These are phyloP conservation scores for Aureoboletus auriporus DNA, from an alignment of 768 basidiomycete genomes.

Conservation along the genomic window DNA sequence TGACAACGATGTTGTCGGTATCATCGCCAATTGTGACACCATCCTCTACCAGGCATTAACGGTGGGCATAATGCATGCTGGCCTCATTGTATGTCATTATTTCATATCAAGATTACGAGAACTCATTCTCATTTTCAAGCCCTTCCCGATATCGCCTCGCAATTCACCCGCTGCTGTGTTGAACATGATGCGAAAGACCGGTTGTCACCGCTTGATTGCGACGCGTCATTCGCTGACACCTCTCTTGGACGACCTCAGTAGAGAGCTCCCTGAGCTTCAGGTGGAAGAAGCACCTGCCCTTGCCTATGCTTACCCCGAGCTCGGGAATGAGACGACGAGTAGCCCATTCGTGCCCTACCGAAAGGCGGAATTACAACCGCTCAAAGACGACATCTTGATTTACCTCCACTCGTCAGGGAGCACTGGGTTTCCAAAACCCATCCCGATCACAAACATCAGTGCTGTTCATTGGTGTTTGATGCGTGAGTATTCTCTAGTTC, in stretches of 20 bases:
- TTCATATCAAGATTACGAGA: neutral
- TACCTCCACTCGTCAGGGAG: constrained; percentile 49
- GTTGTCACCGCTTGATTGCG: constrained; percentile 36
- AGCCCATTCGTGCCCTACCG: constrained; percentile 5
- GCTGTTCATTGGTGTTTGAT: constrained; percentile 31
- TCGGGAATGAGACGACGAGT: neutral
- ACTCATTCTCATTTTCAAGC: constrained; percentile 14
- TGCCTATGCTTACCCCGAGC: constrained; percentile 6
- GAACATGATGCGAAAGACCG: constrained; percentile 33
- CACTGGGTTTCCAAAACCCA: constrained; percentile 42
- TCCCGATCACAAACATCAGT: constrained; percentile 32
- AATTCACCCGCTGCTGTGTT: constrained; percentile 33
- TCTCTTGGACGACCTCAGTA: constrained; percentile 29
- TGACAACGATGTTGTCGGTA: constrained; percentile 33
- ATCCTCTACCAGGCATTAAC: constrained; percentile 41
- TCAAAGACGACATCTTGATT: constrained; percentile 21
- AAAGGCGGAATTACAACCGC: neutral
- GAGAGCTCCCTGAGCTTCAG: constrained; percentile 14
- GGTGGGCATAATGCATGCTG: constrained; percentile 28
- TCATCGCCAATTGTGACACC: constrained; percentile 37
- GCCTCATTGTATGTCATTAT: constrained; percentile 5
- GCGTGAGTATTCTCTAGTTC: constrained; percentile 23
- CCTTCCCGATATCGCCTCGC: constrained; percentile 36
- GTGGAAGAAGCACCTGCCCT: constrained; percentile 17
- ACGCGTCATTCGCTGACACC: constrained; percentile 28